Evolutionary conservation across 192 early-diverging fungal genomes (phyloP), one percentile per base, ranked within the genome.

Genomic region (Backusella tarrabulga): DNA sequence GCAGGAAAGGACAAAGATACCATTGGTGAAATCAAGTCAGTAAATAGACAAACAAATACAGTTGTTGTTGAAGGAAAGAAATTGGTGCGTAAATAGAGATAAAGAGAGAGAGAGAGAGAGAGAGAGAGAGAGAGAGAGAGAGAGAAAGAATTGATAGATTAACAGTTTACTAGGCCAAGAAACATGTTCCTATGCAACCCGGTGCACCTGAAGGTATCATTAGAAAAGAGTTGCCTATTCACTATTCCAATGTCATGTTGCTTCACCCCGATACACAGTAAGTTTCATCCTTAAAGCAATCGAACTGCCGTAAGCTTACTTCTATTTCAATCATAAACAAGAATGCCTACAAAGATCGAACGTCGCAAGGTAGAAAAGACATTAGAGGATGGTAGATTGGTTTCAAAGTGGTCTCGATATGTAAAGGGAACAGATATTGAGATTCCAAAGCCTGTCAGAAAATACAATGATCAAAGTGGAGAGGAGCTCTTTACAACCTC

Each of bases 201-300:
- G 71, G 67, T 23, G 83, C 79, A 12, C 83, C 83, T 52, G 79
- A 84, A 34, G 83, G 83, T 60, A 80, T 78, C 32, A 73, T 80
- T 70, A 54, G 79, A 74, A 77, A 76, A 72, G 72, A 83, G 54
- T 72, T 72, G 75, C 76, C 85, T 44, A 86, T 86, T 72, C 85
- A 86, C 75, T 46, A 85, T 46, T 85, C 85, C 19, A 86, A 86
- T 76, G 81, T 86, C 40, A 80, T 83, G 79, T 79, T 85, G 21
- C 60, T 84, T 38, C 77, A 86, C 67, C 85, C 85, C 36, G 79
- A 84, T 56, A 83, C 83, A 14, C 73, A 82, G 85, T 86, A 82
- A 67, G 79, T 74, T 63, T 56, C 9, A 56, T 26, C 23, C 12
- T 21, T 23, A 63, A 29, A 54, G 17, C 11, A 60, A 26, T 12